These are phyloP conservation scores for Acanthamoeba pearcei DNA, from an alignment of 208 protist genomes.

Conservation along the genomic window DNA sequence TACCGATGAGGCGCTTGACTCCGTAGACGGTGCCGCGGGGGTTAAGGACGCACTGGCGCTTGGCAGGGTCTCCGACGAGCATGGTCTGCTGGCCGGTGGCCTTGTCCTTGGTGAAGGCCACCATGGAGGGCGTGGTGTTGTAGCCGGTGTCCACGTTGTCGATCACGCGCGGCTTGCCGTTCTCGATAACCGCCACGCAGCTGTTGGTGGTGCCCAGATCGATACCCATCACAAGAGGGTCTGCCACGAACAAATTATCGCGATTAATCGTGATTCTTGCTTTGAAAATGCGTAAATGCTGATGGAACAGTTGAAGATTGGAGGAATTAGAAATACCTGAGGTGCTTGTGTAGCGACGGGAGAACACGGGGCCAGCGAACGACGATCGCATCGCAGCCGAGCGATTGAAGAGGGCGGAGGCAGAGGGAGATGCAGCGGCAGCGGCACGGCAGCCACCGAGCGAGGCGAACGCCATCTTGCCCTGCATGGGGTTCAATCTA, in stretches of 20 bases:
- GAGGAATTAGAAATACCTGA: background rate
- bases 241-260: too few species aligned
- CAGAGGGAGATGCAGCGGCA: background rate
- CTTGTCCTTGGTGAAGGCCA: slow-evolving; percentile 96
- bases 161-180: slow-evolving; percentile 86
- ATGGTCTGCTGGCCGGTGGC: slow-evolving; percentile 85
- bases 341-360: slow-evolving; percentile 2
- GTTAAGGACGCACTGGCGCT: slow-evolving; percentile 94
- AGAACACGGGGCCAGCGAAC: background rate
- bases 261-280: too few species aligned
- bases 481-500: slow-evolving; percentile 17
- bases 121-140: slow-evolving; percentile 95
- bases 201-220: slow-evolving; percentile 99
- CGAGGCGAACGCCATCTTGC: slow-evolving; percentile 20
- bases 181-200: slow-evolving; percentile 94
- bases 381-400: slow-evolving; percentile 6
- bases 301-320: too few species aligned
- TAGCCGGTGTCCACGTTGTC: slow-evolving; percentile 91
- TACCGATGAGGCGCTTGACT: slow-evolving; percentile 95
- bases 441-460: background rate
- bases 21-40: slow-evolving; percentile 95
- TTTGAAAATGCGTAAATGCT: too few species aligned
- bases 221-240: slow-evolving; percentile 93
- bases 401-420: background rate
- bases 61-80: slow-evolving; percentile 91